These are phyloP conservation scores for Penicillium sp. DNA, from an alignment of 2,329 filamentous ascomycete genomes.

Conservation along the genomic window DNA sequence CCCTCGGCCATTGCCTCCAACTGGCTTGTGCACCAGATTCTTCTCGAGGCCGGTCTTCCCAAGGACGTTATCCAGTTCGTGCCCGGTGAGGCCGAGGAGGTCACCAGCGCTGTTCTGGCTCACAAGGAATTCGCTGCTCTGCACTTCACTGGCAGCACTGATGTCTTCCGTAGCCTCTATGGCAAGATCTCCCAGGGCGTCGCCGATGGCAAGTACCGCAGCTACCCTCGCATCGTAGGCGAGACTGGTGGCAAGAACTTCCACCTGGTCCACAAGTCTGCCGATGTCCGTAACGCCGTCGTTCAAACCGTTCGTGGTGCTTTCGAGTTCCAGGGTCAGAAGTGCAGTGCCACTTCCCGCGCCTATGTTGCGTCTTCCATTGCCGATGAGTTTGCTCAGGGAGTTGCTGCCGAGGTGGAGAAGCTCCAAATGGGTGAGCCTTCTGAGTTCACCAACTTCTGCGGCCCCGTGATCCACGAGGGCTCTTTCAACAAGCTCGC, in stretches of 20 bases:
- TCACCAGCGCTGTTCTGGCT: conserved; percentile 73
- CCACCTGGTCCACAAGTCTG: conserved; percentile 74
- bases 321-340: conserved; percentile 89
- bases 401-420: conserved; percentile 65
- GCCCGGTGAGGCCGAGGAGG: conserved; percentile 79
- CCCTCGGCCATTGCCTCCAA: conserved; percentile 85
- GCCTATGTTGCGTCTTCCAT: conserved; percentile 73
- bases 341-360: conserved; percentile 82
- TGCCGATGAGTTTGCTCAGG: conserved; percentile 68
- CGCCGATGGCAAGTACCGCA: conserved; percentile 74
- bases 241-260: conserved; percentile 96
- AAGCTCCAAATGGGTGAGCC: conserved; percentile 70
- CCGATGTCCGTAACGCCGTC: conserved; percentile 74
- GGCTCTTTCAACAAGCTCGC: conserved; percentile 77
- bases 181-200: conserved; percentile 80
- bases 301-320: conserved; percentile 81
- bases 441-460: conserved; percentile 71
- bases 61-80: conserved; percentile 90
- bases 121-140: conserved; percentile 84
- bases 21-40: conserved; percentile 85
- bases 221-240: conserved; percentile 84
- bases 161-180: conserved; percentile 85
- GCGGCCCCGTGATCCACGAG: conserved; percentile 83
- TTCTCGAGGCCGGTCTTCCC: conserved; percentile 86
- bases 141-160: conserved; percentile 91